A percentile compares a stretch with the other conserved stretches of the same genome.
phyloP scores from a whole-genome alignment of 192 early-diverging fungal species.

The Nowakowskiella sp. region DNA sequence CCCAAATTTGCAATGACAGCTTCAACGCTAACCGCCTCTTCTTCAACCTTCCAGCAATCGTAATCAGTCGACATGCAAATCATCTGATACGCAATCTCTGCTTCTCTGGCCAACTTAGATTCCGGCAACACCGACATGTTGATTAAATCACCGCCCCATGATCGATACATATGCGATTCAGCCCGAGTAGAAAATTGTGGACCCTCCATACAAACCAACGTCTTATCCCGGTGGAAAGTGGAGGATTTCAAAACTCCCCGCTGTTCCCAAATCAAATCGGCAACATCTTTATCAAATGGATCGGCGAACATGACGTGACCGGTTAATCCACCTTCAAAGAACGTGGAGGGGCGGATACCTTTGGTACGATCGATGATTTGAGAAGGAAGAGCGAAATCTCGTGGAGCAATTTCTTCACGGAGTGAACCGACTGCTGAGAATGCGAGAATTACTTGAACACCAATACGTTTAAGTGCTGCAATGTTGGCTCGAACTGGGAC shows the following conservation, averaged over 20 bases:
- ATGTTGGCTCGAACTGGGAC: conserved; percentile 96
- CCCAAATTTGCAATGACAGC: conserved; percentile 85
- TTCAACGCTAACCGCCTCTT: conserved; percentile 56
- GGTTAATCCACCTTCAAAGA: conserved; percentile 88
- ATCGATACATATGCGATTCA: conserved; percentile 92
- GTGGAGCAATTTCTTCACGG: conserved; percentile 83
- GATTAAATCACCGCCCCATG: conserved; percentile 88
- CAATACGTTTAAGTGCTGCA: conserved; percentile 90
- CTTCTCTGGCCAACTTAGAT: conserved; percentile 93
- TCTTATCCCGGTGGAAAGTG: conserved; percentile 73
- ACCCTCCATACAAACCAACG: conserved; percentile 95
- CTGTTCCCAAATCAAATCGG: conserved; percentile 58
- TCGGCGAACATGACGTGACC: conserved; percentile 91
- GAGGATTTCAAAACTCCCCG: conserved; percentile 22
- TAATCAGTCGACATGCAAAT: conserved; percentile 99
- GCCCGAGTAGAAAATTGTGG: conserved; percentile 96
- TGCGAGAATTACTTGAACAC: conserved; percentile 86
- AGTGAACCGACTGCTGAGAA: conserved; percentile 96
- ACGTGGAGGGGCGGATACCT: conserved; percentile 86
- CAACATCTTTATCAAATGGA: conserved; percentile 74
- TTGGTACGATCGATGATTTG: conserved; percentile 98
- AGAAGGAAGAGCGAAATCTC: conserved; percentile 89
- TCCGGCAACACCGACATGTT: conserved; percentile 98
- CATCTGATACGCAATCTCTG: conserved; percentile 97
- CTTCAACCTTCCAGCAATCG: conserved; percentile 62